Base-by-base conservation (phyloP, 129 eudicot species). In the Heracleum sosnowskyi region DNA sequence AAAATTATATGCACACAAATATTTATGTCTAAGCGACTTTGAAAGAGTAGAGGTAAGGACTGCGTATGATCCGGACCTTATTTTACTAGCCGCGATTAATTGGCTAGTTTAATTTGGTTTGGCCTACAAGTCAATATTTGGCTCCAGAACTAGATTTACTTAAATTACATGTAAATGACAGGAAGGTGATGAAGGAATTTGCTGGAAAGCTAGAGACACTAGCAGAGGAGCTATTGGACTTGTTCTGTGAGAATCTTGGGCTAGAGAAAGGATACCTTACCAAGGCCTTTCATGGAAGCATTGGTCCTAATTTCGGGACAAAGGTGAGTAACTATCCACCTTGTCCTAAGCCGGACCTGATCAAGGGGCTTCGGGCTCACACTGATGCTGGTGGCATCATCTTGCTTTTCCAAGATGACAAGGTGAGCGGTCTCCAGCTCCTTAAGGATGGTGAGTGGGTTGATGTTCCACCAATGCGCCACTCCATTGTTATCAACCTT, bases 341-440 rank as follows among this genome's bases (percentile, higher is more conserved):
- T 68, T 90, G 95, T 72, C 96, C 96, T 33, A 84, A 87, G 57
- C 92, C 92, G 0, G 87, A 88, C 63, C 74, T 86, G 51, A 86
- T 90, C 80, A 90, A 88, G 81, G 96, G 96, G 17, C 92, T 88
- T 3, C 77, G 96, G 81, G 92, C 90, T 42, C 96, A 90, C 83
- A 88, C 89, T 2, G 89, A 90, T 80, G 95, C 95, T 40, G 95
- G 96, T 73, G 92, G 96, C 84, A 86, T 90, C 42, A 86, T 90
- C 78, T 77, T 90, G 74, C 88, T 90, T 53, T 90, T 90, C 85
- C 96, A 90, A 80, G 96, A 90, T 26, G 96, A 88, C 75, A 88
- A 82, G 77, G 92, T 90, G 70, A 85, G 92, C 55, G 92, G 96
- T 46, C 90, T 88, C 69, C 96, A 88, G 76, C 88, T 87, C 26